Evolutionary conservation across 257 asterid species (phyloP).

Genomic region (Scutellaria galericulata): DNA sequence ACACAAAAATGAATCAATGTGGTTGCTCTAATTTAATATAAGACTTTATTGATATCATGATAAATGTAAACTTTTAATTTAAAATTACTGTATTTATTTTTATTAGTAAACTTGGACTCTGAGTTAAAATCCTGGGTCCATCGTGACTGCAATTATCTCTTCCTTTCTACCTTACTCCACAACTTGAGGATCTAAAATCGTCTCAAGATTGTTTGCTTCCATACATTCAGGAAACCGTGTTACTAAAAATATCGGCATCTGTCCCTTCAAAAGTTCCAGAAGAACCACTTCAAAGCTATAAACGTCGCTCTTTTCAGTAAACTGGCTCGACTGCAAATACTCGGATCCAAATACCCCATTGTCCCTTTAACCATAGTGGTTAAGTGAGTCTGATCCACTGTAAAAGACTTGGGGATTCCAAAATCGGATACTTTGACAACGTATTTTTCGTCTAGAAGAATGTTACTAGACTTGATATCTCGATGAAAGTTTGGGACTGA

Average conservation of each 20-base stretch:
- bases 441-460: conserved; percentile 36
- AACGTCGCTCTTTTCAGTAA: conserved; percentile 39
- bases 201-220: background rate
- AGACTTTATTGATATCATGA: too few species aligned
- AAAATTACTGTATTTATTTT: too few species aligned
- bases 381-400: conserved; percentile 33
- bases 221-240: conserved; percentile 18
- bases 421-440: conserved; percentile 29
- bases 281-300: conserved; percentile 39
- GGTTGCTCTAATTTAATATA: too few species aligned
- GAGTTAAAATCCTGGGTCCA: too few species aligned
- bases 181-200: conserved; percentile 26
- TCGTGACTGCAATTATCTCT: too few species aligned
- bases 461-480: conserved; percentile 37
- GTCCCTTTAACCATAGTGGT: conserved; percentile 40
- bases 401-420: conserved; percentile 18
- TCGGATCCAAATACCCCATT: conserved; percentile 39
- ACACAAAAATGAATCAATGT: too few species aligned
- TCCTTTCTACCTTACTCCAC: conserved; percentile 3
- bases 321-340: conserved; percentile 35
- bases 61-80: too few species aligned
- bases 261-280: conserved; percentile 34
- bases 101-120: too few species aligned
- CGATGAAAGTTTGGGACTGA: conserved; percentile 35
- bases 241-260: conserved; percentile 21